These are phyloP conservation scores for Xylogone sp. DNA, from an alignment of 2,329 filamentous ascomycete genomes.

Conservation along the genomic window DNA sequence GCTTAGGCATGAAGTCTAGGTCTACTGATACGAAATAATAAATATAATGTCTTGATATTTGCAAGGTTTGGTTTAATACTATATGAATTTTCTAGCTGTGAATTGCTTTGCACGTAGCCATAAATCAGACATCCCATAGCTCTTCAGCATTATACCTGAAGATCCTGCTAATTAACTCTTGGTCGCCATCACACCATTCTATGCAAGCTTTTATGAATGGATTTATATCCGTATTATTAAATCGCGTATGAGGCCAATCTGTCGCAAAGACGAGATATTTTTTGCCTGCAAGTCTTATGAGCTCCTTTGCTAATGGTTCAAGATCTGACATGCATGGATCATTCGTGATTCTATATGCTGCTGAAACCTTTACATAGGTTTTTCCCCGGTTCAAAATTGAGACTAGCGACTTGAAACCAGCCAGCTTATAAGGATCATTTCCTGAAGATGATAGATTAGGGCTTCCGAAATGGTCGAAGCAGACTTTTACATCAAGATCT, in stretches of 20 bases:
- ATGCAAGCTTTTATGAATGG: conserved; percentile 51
- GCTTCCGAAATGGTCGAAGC: conserved; percentile 56
- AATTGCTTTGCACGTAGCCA: too few species aligned
- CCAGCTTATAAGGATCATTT: conserved; percentile 37
- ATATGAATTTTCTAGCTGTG: too few species aligned
- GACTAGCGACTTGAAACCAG: conserved; percentile 45
- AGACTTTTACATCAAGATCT: conserved; percentile 45
- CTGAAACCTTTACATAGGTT: conserved; percentile 34
- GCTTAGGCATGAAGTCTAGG: too few species aligned
- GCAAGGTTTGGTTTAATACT: too few species aligned
- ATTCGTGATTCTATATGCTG: conserved; percentile 49
- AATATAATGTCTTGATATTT: too few species aligned
- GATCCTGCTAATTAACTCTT: conserved; percentile 41
- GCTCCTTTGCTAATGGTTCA: conserved; percentile 43
- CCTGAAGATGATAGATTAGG: conserved; percentile 32
- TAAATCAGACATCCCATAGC: conserved; percentile 40
- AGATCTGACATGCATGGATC: conserved; percentile 39
- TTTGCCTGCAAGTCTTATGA: conserved; percentile 40
- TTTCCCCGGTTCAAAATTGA: conserved; percentile 40
- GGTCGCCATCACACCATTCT: conserved; percentile 44
- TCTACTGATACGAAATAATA: too few species aligned
- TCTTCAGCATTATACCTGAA: conserved; percentile 53
- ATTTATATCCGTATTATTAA: conserved; percentile 50
- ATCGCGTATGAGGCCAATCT: conserved; percentile 63
- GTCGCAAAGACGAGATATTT: conserved; percentile 53